phyloP scores from a whole-genome alignment of 164 flowering plant genomes.

The Liquidambar formosana region DNA sequence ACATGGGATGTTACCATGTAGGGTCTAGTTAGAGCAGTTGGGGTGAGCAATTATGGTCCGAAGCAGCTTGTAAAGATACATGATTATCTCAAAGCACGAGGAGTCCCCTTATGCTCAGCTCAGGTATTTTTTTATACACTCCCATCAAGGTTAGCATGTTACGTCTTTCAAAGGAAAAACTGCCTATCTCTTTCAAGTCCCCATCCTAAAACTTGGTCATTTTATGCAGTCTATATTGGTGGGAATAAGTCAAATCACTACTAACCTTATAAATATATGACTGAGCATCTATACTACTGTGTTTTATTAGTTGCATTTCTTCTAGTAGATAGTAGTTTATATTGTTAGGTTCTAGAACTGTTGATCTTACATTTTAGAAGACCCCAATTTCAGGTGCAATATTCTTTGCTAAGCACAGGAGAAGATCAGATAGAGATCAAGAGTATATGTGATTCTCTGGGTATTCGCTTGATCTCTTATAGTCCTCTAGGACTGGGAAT shows the following conservation, averaged over 20 bases:
- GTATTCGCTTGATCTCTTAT: conserved; percentile 77
- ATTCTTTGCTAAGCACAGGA: conserved; percentile 84
- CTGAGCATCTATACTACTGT: too few relatives aligned
- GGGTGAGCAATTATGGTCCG: conserved; percentile 93
- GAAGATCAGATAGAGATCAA: conserved; percentile 77
- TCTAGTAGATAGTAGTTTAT: neutral
- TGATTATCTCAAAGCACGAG: conserved; percentile 64
- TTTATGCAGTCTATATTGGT: too few relatives aligned
- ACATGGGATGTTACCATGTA: conserved; percentile 22
- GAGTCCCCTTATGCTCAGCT: conserved; percentile 44
- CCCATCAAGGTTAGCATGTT: neutral
- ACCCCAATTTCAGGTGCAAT: conserved; percentile 67
- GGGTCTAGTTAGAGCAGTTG: conserved; percentile 93
- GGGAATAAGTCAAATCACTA: too few relatives aligned
- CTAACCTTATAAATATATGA: too few relatives aligned
- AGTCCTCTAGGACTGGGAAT: conserved; percentile 98
- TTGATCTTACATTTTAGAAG: conserved; percentile 1
- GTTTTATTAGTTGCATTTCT: too few relatives aligned
- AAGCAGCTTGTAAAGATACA: conserved; percentile 83
- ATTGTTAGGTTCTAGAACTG: neutral
- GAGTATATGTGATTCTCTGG: conserved; percentile 72
- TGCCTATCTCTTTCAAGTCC: neutral
- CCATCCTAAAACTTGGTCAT: neutral
- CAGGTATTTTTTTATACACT: conserved; percentile 24
- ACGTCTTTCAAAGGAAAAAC: neutral